Evolutionary conservation across 2,329 filamentous ascomycete genomes (phyloP).

Genomic region (Calycina herbarum): DNA sequence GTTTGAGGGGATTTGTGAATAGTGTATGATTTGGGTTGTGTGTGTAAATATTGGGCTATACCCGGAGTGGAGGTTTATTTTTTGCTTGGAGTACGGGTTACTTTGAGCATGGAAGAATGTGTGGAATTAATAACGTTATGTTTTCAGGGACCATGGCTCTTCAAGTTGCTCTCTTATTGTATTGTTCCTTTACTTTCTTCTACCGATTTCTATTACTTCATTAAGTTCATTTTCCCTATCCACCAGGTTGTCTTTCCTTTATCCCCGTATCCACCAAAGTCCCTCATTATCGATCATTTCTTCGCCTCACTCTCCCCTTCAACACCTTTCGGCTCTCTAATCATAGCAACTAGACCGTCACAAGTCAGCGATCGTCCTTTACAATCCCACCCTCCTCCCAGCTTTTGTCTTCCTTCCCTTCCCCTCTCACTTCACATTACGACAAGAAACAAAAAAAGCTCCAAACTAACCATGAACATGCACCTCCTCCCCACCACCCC

Average conservation of each 20-base stretch:
- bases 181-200: not conserved
- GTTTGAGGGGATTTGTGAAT: not conserved
- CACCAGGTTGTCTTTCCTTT: not conserved
- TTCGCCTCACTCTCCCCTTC: not conserved
- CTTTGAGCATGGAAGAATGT: not conserved
- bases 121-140: not conserved
- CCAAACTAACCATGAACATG: conserved; percentile 8
- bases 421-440: too few species aligned
- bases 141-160: not conserved
- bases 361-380: not conserved
- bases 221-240: not conserved
- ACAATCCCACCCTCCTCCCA: not conserved
- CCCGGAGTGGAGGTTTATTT: conserved; percentile 2
- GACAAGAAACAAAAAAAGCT: too few species aligned
- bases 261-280: not conserved
- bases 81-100: not conserved
- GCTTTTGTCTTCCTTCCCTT: not conserved
- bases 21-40: not conserved
- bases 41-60: not conserved
- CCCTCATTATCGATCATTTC: not conserved
- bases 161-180: not conserved
- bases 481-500: conserved; percentile 7
- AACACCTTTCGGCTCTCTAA: not conserved
- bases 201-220: not conserved
- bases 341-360: not conserved